phyloP scores from a whole-genome alignment of 371 early-diverging fungal species.

The Rhizomucor pusillus region DNA sequence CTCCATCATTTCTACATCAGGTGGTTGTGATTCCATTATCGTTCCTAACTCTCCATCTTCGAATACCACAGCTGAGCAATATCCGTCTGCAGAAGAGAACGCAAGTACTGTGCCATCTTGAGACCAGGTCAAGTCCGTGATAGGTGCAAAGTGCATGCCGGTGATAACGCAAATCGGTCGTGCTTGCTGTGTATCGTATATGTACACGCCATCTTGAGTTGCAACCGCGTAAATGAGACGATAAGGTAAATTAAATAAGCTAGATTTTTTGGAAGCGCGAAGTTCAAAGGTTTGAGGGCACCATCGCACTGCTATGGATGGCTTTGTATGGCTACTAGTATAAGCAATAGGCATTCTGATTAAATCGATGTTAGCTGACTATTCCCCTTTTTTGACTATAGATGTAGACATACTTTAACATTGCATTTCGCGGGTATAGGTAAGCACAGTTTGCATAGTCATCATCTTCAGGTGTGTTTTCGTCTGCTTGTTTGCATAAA shows the following conservation, averaged over 20 bases:
- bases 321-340: conserved; percentile 72
- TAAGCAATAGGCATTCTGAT: conserved; percentile 65
- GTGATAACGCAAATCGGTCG: conserved; percentile 71
- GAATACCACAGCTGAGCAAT: conserved; percentile 81
- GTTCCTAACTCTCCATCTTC: conserved; percentile 59
- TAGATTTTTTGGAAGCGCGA: conserved; percentile 19
- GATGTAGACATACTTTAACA: conserved; percentile 19
- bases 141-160: conserved; percentile 86
- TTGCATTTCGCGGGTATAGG: conserved; percentile 34
- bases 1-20: conserved; percentile 31
- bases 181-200: conserved; percentile 84
- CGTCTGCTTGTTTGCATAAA: conserved; percentile 32
- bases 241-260: conserved; percentile 60
- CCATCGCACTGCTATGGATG: conserved; percentile 80
- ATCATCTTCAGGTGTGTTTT: conserved; percentile 16
- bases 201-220: conserved; percentile 77
- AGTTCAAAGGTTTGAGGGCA: conserved; percentile 57
- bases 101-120: conserved; percentile 72
- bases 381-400: not conserved
- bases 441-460: conserved; percentile 38
- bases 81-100: conserved; percentile 87
- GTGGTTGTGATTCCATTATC: conserved; percentile 6
- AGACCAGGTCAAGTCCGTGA: conserved; percentile 90
- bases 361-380: not conserved
- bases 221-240: conserved; percentile 86